phyloP scores from a whole-genome alignment of 2,329 filamentous ascomycete species.

The Colletotrichum sp. region DNA sequence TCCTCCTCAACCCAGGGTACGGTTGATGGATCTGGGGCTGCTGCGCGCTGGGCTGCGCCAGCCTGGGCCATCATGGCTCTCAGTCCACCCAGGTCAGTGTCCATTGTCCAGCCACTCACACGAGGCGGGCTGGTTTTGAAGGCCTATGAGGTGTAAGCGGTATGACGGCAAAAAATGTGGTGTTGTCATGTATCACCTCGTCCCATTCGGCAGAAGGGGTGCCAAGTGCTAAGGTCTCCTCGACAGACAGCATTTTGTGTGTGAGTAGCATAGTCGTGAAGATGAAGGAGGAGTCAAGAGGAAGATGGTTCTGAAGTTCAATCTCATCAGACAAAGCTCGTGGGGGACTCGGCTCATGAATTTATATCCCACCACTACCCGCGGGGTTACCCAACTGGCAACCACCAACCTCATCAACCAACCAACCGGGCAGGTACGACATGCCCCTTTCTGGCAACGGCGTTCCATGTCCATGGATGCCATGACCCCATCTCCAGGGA shows the following conservation, averaged over 20 bases:
- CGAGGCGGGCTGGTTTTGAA: slow-evolving; percentile 15
- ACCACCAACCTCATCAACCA: neutral
- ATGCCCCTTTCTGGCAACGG: neutral
- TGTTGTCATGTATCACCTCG: slow-evolving; percentile 8
- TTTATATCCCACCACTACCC: neutral
- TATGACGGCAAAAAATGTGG: neutral
- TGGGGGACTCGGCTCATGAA: neutral
- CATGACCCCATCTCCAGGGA: neutral
- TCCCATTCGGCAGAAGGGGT: slow-evolving; percentile 24
- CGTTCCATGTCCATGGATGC: neutral
- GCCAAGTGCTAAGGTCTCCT: slow-evolving; percentile 27
- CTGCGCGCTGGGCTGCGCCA: neutral
- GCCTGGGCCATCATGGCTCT: slow-evolving; percentile 23
- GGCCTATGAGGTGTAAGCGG: neutral
- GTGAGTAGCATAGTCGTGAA: neutral
- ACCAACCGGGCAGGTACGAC: neutral
- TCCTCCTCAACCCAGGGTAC: slow-evolving; percentile 26
- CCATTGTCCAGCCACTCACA: slow-evolving; percentile 24
- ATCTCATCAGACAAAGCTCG: neutral
- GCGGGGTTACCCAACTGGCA: neutral
- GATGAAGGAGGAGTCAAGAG: neutral
- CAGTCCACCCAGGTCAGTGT: slow-evolving; percentile 26
- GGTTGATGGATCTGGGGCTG: slow-evolving; percentile 16
- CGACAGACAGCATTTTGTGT: slow-evolving; percentile 28
- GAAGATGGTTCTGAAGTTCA: neutral